phyloP scores from a whole-genome alignment of 2,329 filamentous ascomycete genomes.

The Venturiaceae sp. region DNA sequence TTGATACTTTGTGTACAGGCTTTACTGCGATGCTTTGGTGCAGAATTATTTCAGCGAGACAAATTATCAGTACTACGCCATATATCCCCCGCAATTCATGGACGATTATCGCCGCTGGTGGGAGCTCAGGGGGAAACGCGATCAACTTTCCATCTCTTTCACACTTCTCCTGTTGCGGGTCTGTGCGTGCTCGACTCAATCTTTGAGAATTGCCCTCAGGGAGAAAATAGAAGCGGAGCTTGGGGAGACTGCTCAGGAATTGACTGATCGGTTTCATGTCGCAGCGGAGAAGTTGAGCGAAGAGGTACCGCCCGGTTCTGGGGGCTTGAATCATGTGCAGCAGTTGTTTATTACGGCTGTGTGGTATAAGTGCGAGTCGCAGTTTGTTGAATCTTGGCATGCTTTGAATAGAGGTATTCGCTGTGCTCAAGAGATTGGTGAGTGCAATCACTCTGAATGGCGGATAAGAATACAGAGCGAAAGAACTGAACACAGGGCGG shows the following conservation, averaged over 20 bases:
- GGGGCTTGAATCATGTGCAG: slow-evolving; percentile 36
- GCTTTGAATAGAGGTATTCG: slow-evolving; percentile 32
- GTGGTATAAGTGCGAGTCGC: slow-evolving; percentile 38
- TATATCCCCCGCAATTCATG: slow-evolving; percentile 36
- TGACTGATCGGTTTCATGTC: slow-evolving; percentile 31
- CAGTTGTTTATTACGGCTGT: slow-evolving; percentile 38
- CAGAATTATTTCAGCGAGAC: slow-evolving; percentile 35
- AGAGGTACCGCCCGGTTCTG: slow-evolving; percentile 32
- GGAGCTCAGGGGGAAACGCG: slow-evolving; percentile 24
- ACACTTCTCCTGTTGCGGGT: slow-evolving; percentile 38
- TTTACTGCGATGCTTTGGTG: slow-evolving; percentile 28
- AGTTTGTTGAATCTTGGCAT: slow-evolving; percentile 41
- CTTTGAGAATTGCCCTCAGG: slow-evolving; percentile 25
- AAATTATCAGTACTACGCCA: slow-evolving; percentile 36
- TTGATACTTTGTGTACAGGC: no score
- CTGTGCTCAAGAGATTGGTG: slow-evolving; percentile 40
- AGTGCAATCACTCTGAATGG: neutral
- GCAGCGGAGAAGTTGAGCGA: slow-evolving; percentile 34
- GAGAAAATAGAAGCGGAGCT: slow-evolving; percentile 36
- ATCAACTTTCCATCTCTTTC: slow-evolving; percentile 30
- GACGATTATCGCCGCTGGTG: slow-evolving; percentile 38
- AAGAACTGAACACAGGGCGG: no score
- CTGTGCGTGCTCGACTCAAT: slow-evolving; percentile 36
- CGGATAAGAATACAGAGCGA: no score
- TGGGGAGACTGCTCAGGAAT: slow-evolving; percentile 25